phyloP scores from a whole-genome alignment of 2,329 filamentous ascomycete genomes.

The Furcasterigmium sp. region DNA sequence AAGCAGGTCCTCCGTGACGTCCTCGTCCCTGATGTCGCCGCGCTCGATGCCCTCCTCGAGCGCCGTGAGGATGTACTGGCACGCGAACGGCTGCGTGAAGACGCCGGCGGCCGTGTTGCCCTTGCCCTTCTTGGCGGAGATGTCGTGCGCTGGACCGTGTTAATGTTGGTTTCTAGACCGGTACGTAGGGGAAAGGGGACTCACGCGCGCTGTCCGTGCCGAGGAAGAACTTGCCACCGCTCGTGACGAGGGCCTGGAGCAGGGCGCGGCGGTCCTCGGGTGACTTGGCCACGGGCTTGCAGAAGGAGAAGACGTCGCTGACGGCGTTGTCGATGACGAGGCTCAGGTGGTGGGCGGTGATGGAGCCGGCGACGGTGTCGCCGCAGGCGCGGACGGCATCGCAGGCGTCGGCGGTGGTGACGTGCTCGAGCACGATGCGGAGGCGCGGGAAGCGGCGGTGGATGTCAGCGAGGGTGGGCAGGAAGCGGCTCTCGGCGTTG shows the following conservation, averaged over 20 bases:
- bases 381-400: constrained; percentile 74
- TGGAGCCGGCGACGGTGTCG: constrained; percentile 57
- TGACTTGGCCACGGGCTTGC: constrained; percentile 67
- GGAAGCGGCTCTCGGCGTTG: constrained; percentile 70
- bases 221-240: constrained; percentile 66
- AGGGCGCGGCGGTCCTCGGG: constrained; percentile 69
- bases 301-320: constrained; percentile 62
- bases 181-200: constrained; percentile 30
- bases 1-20: constrained; percentile 50
- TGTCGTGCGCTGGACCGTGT: constrained; percentile 39
- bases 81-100: constrained; percentile 71
- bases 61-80: constrained; percentile 58
- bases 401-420: constrained; percentile 77
- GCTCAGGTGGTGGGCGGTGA: constrained; percentile 69
- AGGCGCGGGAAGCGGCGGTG: constrained; percentile 71
- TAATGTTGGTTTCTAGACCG: background rate
- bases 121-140: constrained; percentile 50
- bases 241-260: constrained; percentile 55
- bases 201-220: constrained; percentile 61
- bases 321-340: constrained; percentile 68
- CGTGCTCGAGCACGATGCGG: constrained; percentile 71
- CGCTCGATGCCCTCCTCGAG: constrained; percentile 43
- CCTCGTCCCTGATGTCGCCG: constrained; percentile 42
- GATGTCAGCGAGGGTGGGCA: constrained; percentile 71
- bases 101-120: constrained; percentile 65